Conservation (phyloP, 192 early-diverging fungal species). For the Coemansia sp. region DNA sequence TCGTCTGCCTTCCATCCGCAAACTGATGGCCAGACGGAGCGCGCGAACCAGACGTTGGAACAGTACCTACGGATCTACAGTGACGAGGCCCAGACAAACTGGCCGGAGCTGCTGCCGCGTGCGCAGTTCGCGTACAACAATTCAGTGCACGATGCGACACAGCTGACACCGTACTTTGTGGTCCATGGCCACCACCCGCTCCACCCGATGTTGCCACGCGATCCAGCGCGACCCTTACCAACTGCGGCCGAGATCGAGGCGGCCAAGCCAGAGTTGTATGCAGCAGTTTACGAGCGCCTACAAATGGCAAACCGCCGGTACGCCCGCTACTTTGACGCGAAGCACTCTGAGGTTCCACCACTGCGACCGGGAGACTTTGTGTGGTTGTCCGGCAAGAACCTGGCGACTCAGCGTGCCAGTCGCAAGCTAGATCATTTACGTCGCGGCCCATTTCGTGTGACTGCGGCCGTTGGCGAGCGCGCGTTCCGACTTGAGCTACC, state of each 20-base stretch:
- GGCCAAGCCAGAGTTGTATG: not conserved
- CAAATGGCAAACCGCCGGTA: not conserved
- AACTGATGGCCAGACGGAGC: conserved; percentile 50
- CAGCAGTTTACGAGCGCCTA: not conserved
- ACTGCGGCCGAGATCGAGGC: not conserved
- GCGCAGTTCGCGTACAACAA: conserved; percentile 57
- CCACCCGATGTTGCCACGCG: not conserved
- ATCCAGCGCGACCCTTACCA: not conserved
- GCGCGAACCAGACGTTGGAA: conserved; percentile 39
- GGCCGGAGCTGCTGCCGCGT: conserved; percentile 36
- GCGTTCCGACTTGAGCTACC: not conserved
- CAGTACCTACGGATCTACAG: conserved; percentile 21
- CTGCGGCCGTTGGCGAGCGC: not conserved
- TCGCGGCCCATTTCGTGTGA: not conserved
- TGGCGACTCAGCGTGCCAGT: not conserved
- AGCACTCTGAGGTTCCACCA: not conserved
- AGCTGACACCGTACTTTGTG: not conserved
- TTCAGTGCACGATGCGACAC: not conserved
- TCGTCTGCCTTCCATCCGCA: conserved; percentile 47
- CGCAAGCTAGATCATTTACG: not conserved
- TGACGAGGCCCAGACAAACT: conserved; percentile 43
- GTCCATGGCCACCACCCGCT: not conserved
- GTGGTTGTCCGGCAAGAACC: not conserved
- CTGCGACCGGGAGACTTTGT: not conserved
- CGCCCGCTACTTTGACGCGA: not conserved